phyloP scores from a whole-genome alignment of 1,284 basidiomycete species.

The Ustilago shanxiensis region DNA sequence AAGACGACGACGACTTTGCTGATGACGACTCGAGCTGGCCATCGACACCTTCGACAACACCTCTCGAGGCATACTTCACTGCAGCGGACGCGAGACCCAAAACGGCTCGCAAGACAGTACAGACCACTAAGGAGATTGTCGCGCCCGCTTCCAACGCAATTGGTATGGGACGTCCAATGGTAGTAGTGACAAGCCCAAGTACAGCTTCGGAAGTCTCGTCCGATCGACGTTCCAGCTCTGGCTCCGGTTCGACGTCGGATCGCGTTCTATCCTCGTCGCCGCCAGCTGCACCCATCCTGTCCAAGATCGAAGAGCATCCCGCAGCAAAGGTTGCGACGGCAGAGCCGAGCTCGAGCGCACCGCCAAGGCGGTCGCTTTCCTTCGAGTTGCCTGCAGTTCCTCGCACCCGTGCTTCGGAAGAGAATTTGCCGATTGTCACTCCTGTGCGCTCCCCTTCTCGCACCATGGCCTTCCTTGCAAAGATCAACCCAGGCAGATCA shows the following conservation, averaged over 20 bases:
- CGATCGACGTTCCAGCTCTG: conserved; percentile 36
- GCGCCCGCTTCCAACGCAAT: conserved; percentile 16
- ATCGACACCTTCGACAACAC: conserved; percentile 47
- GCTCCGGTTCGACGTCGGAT: conserved; percentile 33
- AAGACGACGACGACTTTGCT: conserved; percentile 32
- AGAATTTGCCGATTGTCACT: conserved; percentile 1
- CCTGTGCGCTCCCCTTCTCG: conserved; percentile 30
- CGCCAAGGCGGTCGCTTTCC: conserved; percentile 24
- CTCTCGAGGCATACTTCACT: conserved; percentile 45
- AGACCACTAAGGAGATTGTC: conserved; percentile 45
- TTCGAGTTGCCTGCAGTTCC: conserved; percentile 37
- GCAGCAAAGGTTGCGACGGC: conserved; percentile 4
- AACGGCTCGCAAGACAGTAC: conserved; percentile 12
- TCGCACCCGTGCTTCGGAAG: conserved; percentile 18
- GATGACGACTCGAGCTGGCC: conserved; percentile 56
- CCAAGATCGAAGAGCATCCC: conserved; percentile 37
- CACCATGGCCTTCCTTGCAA: conserved; percentile 37
- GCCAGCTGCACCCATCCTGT: conserved; percentile 26
- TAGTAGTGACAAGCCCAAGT: conserved; percentile 48
- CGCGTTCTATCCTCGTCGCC: conserved; percentile 19
- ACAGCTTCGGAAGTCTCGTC: conserved; percentile 47
- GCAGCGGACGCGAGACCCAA: conserved; percentile 11
- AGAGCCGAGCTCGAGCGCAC: neutral
- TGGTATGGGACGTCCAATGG: conserved; percentile 47
- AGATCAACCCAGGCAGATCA: conserved; percentile 24